Evolutionary conservation across 139 green algal species (phyloP).

Genomic region (Chlamydomonas urium): DNA sequence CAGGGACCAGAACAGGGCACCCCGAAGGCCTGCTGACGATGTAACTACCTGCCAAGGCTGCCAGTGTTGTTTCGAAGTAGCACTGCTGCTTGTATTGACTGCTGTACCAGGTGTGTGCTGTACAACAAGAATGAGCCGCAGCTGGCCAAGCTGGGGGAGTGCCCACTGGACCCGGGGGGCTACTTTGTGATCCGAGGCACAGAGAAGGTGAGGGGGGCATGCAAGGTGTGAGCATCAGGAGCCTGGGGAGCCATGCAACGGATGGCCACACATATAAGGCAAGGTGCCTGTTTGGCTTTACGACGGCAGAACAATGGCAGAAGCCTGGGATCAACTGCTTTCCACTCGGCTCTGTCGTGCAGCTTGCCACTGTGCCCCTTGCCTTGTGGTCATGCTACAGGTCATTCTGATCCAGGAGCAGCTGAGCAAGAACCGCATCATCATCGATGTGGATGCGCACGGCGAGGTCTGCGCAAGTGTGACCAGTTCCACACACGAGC

Average conservation of each 20-base stretch:
- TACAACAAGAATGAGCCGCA: constrained; percentile 76
- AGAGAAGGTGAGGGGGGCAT: constrained; percentile 49
- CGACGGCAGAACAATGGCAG: too few relatives aligned
- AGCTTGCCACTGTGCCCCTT: too few relatives aligned
- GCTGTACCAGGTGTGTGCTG: constrained; percentile 50
- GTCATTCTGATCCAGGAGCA: constrained; percentile 99
- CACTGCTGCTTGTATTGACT: too few relatives aligned
- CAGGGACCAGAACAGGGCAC: background rate
- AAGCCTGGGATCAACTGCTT: too few relatives aligned
- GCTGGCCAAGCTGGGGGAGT: constrained; percentile 88
- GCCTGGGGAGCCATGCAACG: too few relatives aligned
- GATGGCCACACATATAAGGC: too few relatives aligned
- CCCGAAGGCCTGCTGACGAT: background rate
- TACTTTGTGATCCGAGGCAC: constrained; percentile 93
- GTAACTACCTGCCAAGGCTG: too few relatives aligned
- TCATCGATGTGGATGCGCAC: constrained; percentile 86
- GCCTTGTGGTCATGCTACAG: constrained; percentile 43
- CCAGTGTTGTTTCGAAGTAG: too few relatives aligned
- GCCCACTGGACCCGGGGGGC: constrained; percentile 94
- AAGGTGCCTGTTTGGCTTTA: too few relatives aligned
- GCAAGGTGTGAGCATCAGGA: too few relatives aligned
- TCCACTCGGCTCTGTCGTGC: too few relatives aligned
- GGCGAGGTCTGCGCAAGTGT: constrained; percentile 52
- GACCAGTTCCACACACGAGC: constrained; percentile 90
- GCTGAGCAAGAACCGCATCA: constrained; percentile 98